A percentile compares a stretch with the other conserved stretches of the same genome.
Conservation (phyloP, 2,329 filamentous ascomycete genomes). For the Fusarium dlaminii region DNA sequence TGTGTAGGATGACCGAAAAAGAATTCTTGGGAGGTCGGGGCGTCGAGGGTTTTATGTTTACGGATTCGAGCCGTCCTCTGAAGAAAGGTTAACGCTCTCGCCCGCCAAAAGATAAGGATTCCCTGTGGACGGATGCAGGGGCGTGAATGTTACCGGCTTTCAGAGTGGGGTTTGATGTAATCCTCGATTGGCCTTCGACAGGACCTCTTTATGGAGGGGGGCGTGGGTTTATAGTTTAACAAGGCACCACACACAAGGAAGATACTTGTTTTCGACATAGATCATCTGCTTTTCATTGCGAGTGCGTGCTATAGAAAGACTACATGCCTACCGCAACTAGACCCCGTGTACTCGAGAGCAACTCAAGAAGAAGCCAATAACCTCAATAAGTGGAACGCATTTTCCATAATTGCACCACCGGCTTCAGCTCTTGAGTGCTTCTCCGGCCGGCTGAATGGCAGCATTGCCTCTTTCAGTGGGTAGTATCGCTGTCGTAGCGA, state of each 20-base stretch:
- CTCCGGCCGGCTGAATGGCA: neutral
- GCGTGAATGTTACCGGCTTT: slow-evolving; percentile 42
- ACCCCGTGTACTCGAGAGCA: neutral
- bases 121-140: slow-evolving; percentile 43
- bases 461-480: neutral
- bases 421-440: slow-evolving; percentile 15
- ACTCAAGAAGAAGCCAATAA: neutral
- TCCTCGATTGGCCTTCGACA: slow-evolving; percentile 30
- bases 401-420: neutral
- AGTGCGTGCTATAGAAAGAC: no score
- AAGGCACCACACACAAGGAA: slow-evolving; percentile 8
- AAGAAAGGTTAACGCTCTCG: slow-evolving; percentile 28
- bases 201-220: slow-evolving; percentile 5
- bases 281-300: neutral
- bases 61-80: slow-evolving; percentile 30
- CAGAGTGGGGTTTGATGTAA: slow-evolving; percentile 21
- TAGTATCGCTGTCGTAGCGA: slow-evolving; percentile 4
- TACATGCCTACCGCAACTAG: neutral
- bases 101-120: slow-evolving; percentile 41
- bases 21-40: slow-evolving; percentile 26
- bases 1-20: slow-evolving; percentile 39
- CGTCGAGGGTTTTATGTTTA: slow-evolving; percentile 43
- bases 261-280: slow-evolving; percentile 24
- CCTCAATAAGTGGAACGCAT: neutral
- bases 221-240: neutral